Evolutionary conservation across 306 rosid species (phyloP).

Genomic region (Prunus fruticosa): DNA sequence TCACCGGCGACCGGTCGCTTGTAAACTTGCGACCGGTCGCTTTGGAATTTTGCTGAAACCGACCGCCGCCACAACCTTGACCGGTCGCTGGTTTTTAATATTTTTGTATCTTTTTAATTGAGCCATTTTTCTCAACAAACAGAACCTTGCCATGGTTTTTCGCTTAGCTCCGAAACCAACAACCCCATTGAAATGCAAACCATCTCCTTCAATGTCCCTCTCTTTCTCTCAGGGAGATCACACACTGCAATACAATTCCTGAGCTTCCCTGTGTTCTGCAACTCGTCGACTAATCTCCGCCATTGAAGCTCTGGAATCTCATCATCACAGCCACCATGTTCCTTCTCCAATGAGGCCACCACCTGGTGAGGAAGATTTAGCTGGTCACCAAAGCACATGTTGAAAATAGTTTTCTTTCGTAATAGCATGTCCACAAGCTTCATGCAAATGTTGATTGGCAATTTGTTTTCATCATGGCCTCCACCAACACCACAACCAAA

Average conservation of each 20-base stretch:
- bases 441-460: not conserved
- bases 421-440: not conserved
- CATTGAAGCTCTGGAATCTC: not conserved
- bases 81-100: too few species aligned
- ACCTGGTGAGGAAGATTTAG: not conserved
- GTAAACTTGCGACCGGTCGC: too few species aligned
- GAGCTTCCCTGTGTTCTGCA: not conserved
- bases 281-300: not conserved
- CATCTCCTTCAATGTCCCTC: not conserved
- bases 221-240: not conserved
- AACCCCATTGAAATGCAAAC: not conserved
- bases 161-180: constrained; percentile 1
- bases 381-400: not conserved
- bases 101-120: too few species aligned
- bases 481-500: not conserved
- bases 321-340: not conserved
- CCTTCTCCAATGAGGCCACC: not conserved
- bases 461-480: too few species aligned
- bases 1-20: too few species aligned
- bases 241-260: not conserved
- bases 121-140: too few species aligned
- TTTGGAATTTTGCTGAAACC: too few species aligned
- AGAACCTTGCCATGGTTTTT: not conserved
- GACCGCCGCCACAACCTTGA: too few species aligned
- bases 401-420: not conserved